Percentiles rank a stretch among this genome's conserved stretches.
Evolutionary conservation across 2,329 filamentous ascomycete species (phyloP).

Genomic region (Calonectria crousiana): DNA sequence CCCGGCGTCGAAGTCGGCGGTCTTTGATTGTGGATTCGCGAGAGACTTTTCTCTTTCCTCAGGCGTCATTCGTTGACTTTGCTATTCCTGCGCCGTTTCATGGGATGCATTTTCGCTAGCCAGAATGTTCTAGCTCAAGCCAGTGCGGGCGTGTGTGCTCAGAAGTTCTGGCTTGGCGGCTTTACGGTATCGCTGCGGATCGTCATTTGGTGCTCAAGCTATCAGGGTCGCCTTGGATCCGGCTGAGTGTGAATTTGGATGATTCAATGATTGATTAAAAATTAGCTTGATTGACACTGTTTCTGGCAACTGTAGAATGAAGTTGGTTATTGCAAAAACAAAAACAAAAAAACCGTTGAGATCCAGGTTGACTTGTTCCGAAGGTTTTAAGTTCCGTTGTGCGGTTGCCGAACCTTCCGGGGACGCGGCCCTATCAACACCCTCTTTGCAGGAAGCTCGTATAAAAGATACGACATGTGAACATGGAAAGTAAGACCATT

Average conservation of each 20-base stretch:
- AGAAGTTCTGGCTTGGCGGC: neutral
- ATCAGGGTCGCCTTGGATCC: neutral
- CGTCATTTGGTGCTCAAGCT: neutral
- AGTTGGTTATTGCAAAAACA: neutral
- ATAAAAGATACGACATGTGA: neutral
- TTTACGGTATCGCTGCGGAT: neutral
- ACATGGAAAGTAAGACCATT: neutral
- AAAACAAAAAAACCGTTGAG: neutral
- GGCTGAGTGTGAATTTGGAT: neutral
- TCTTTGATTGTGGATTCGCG: neutral
- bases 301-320: neutral
- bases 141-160: neutral
- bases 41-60: neutral
- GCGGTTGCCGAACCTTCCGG: neutral
- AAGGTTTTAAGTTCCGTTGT: neutral
- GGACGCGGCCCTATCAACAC: neutral
- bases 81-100: neutral
- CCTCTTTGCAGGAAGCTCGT: neutral
- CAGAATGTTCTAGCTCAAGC: neutral
- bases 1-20: neutral
- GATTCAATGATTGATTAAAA: neutral
- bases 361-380: neutral
- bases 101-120: neutral
- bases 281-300: too few species aligned
- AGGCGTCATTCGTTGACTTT: neutral